These are phyloP conservation scores for Euphorbia peplus DNA, from an alignment of 345 rosid genomes.

Conservation along the genomic window DNA sequence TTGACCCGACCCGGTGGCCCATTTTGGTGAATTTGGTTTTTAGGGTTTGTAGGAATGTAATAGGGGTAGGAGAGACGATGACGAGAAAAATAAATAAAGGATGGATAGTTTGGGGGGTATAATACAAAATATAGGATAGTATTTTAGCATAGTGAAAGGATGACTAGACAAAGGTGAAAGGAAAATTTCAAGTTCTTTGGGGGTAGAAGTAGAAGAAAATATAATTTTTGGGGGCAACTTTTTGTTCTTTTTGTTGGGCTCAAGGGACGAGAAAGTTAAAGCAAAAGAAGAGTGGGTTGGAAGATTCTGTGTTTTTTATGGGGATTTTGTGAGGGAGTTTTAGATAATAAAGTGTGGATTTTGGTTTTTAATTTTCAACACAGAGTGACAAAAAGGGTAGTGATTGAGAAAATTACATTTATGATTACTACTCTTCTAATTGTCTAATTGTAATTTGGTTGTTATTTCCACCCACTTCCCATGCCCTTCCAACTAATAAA, in stretches of 20 bases:
- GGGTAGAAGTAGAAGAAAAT: conserved; percentile 23
- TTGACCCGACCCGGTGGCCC: conserved; percentile 35
- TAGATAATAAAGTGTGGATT: background rate
- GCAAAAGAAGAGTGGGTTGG: background rate
- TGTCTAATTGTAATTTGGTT: background rate
- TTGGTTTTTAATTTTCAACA: background rate
- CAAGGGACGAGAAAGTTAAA: conserved; percentile 8
- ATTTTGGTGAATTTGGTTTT: background rate
- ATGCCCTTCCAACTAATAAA: conserved; percentile 5
- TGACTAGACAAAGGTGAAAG: background rate
- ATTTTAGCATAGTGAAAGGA: background rate
- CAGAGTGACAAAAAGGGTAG: background rate
- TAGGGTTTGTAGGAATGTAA: conserved; percentile 10
- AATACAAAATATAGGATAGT: background rate
- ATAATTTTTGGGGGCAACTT: conserved; percentile 8
- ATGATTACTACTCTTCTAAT: background rate
- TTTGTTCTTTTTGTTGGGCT: conserved; percentile 28
- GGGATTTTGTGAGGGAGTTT: background rate
- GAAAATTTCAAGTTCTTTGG: conserved; percentile 5
- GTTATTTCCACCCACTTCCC: background rate
- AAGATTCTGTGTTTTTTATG: background rate
- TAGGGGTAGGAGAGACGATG: background rate
- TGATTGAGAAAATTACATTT: no score
- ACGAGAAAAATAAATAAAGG: background rate
- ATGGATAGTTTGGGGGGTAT: background rate